Base-by-base conservation (phyloP, 1,284 basidiomycete genomes). In the Moesziomyces globuligerus region DNA sequence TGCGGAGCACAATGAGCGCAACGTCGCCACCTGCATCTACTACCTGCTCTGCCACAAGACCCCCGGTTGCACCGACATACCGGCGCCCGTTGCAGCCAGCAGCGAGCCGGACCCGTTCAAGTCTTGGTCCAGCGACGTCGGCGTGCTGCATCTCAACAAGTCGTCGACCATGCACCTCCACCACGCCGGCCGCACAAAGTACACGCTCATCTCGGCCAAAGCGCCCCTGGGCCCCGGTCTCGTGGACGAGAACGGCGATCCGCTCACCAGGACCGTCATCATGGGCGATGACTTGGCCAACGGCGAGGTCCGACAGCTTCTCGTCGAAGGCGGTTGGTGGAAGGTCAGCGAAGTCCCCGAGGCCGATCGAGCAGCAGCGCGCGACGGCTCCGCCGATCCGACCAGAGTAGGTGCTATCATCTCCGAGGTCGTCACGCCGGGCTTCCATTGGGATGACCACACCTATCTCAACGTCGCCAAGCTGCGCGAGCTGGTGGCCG, bases 251-350 rank as follows among this genome's bases (percentile, higher is more conserved):
- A 48, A 53, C 7, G 67, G 67, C 3, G 49, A 60, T 25, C 69
- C 65, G 11, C 48, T 62, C 15, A 69, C 56, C 26, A 61, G 56
- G 48, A 55, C 50, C 6, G 58, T 73, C 6, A 50, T 69, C 17
- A 70, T 75, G 66, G 73, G 73, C 8, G 62, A 70, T 34, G 53
- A 73, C 40, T 21, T 72, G 4, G 39, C 48, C 1, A 52, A 52
- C 3, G 70, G 73, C 15, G 73, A 73, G 41, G 62, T 70, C n/a
- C 65, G 73, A 3, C 73, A 75, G 36, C 48, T 75, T 1, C 20
- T 73, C 7, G 73, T 75, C 0, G 70, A 72, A 26, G 66, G 66
- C 13, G 62, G 67, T 10, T 72, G 70, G 70, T 75, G 73, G 73
- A 75, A 75, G 55, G 58, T 60, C 18, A 72, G 70, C 47, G 70